Evolutionary conservation across 495 filamentous ascomycete genomes (phyloP).

Genomic region (Mycothermus thermophilus): DNA sequence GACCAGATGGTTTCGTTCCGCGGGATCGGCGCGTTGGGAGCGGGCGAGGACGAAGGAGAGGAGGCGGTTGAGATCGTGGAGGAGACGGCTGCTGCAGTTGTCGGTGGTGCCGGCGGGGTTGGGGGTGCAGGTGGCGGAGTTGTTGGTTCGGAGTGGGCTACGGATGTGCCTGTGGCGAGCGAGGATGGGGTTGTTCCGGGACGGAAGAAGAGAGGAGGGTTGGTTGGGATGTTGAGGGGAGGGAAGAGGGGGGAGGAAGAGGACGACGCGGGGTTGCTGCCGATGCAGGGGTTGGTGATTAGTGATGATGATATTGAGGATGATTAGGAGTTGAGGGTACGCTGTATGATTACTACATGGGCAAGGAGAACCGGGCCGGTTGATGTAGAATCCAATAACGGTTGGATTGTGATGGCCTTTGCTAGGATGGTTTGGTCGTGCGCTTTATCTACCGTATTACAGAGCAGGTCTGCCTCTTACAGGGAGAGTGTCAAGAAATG

Average conservation of each 20-base stretch:
- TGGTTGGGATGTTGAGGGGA: slow-evolving; percentile 17
- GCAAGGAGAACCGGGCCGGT: too few species aligned
- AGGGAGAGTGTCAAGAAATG: too few species aligned
- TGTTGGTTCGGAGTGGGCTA: slow-evolving; percentile 36
- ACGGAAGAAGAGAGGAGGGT: slow-evolving; percentile 17
- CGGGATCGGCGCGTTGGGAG: slow-evolving; percentile 29
- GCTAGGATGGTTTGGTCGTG: too few species aligned
- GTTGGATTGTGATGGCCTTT: too few species aligned
- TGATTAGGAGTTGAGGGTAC: slow-evolving; percentile 29
- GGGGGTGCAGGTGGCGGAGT: slow-evolving; percentile 10
- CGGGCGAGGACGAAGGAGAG: slow-evolving; percentile 27
- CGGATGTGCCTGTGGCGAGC: slow-evolving; percentile 40
- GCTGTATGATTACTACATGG: not conserved
- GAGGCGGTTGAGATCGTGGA: slow-evolving; percentile 33
- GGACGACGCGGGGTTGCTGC: slow-evolving; percentile 21
- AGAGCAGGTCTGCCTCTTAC: too few species aligned
- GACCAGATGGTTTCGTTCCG: slow-evolving; percentile 55
- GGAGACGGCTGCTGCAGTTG: too few species aligned
- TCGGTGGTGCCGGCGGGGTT: slow-evolving; percentile 10
- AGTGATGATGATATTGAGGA: slow-evolving; percentile 98
- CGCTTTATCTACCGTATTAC: too few species aligned
- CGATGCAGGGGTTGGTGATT: slow-evolving; percentile 54
- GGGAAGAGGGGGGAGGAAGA: slow-evolving; percentile 7
- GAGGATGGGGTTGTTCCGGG: too few species aligned
- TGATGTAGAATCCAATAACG: too few species aligned